Percentiles rank a stretch among this genome's conserved stretches.
Evolutionary conservation across 2,329 filamentous ascomycete genomes (phyloP).

Genomic region (Ophiostoma himal-ulmi): DNA sequence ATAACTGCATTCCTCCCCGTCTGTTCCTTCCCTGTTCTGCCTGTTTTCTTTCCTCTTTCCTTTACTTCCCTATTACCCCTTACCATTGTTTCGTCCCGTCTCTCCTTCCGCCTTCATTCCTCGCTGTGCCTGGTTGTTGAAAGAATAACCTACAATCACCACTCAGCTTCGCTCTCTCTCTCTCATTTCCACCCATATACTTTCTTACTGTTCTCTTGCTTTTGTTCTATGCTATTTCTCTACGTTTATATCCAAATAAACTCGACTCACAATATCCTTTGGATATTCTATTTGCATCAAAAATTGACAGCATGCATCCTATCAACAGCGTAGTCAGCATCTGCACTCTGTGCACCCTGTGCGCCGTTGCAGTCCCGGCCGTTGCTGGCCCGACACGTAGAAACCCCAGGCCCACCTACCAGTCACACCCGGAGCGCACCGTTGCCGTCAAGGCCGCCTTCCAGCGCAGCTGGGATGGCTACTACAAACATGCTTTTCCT

Average conservation of each 20-base stretch:
- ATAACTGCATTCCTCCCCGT: conserved; percentile 6
- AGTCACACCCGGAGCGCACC: conserved; percentile 41
- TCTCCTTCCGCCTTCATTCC: conserved; percentile 7
- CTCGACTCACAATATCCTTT: background rate
- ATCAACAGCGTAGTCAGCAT: conserved; percentile 8
- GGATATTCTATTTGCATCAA: background rate
- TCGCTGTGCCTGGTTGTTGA: background rate
- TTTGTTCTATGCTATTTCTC: background rate
- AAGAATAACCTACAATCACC: background rate
- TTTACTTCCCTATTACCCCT: background rate
- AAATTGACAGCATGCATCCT: conserved; percentile 18
- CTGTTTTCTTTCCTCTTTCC: background rate
- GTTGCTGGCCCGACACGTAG: conserved; percentile 19
- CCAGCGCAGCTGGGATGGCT: conserved; percentile 64
- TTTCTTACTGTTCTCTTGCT: background rate
- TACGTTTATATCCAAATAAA: background rate
- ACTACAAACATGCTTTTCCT: conserved; percentile 67
- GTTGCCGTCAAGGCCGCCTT: conserved; percentile 64
- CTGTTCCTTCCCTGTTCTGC: conserved; percentile 1
- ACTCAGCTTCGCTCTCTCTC: background rate
- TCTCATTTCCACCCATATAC: background rate
- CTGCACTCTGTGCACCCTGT: conserved; percentile 15
- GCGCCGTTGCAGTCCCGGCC: conserved; percentile 17
- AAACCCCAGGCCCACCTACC: conserved; percentile 25
- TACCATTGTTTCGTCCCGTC: background rate